These are phyloP conservation scores for Plasmodium gallinaceum DNA, from an alignment of 169 alveolate species.

Conservation along the genomic window DNA sequence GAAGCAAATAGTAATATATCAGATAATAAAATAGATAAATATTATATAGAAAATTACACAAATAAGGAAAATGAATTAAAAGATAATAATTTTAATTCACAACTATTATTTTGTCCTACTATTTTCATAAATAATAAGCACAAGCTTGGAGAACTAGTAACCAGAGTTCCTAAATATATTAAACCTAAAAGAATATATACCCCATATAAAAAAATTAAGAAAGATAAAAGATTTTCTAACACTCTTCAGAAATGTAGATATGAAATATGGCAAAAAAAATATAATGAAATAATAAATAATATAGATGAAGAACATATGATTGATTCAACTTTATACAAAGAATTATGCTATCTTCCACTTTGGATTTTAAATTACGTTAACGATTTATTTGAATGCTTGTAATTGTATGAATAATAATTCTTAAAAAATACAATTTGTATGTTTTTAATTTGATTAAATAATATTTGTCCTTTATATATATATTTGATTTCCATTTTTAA, in stretches of 20 bases:
- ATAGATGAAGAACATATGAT: constrained; percentile 21
- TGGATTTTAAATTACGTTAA: constrained; percentile 71
- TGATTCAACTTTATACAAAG: constrained; percentile 42
- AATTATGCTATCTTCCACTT: constrained; percentile 61
- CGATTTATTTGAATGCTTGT: constrained; percentile 73
- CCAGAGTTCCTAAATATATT: constrained; percentile 64
- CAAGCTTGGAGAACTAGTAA: constrained; percentile 72
- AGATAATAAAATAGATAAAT: too few relatives aligned
- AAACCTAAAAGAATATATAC: constrained; percentile 71
- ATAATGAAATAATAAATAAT: constrained; percentile 46
- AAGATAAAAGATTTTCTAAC: constrained; percentile 56
- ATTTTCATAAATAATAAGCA: constrained; percentile 50
- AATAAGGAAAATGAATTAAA: too few relatives aligned
- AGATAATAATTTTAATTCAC: too few relatives aligned
- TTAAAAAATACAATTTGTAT: background rate
- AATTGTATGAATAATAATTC: background rate
- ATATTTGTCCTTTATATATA: background rate
- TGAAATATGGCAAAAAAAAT: constrained; percentile 55
- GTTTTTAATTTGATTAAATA: background rate
- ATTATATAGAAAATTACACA: too few relatives aligned
- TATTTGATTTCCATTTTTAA: too few relatives aligned
- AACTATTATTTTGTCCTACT: constrained; percentile 13
- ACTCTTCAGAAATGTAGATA: constrained; percentile 65
- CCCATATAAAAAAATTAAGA: constrained; percentile 62
- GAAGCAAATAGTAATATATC: too few relatives aligned